Percentiles rank a stretch among this genome's conserved stretches.
Evolutionary conservation across 305 asterid genomes (phyloP).

Genomic region (Coffea humblotiana): DNA sequence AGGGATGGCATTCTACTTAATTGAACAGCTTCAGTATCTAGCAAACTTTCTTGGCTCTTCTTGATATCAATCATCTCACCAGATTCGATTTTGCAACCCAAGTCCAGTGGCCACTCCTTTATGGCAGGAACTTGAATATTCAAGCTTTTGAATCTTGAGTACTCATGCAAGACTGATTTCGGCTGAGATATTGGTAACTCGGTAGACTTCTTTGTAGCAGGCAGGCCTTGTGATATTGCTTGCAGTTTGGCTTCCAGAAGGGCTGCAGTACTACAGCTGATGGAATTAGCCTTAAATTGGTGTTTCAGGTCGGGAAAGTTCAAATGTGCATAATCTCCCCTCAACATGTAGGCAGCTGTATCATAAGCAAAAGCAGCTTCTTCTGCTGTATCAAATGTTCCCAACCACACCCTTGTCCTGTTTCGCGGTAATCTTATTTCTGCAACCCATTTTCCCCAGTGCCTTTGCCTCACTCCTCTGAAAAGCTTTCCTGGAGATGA

Average conservation of each 20-base stretch:
- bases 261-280: constrained; percentile 51
- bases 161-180: constrained; percentile 10
- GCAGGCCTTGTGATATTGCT: constrained; percentile 49
- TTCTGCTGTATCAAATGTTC: constrained; percentile 81
- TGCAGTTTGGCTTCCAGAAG: constrained; percentile 74
- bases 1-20: constrained; percentile 75
- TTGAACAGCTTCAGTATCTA: constrained; percentile 36
- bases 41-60: constrained; percentile 13
- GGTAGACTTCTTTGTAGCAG: constrained; percentile 23
- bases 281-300: constrained; percentile 51
- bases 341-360: constrained; percentile 72
- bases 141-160: constrained; percentile 12
- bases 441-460: constrained; percentile 97
- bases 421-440: constrained; percentile 79
- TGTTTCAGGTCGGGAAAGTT: constrained; percentile 75
- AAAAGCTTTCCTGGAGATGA: constrained; percentile 53
- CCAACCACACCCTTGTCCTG: constrained; percentile 80
- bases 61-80: constrained; percentile 19
- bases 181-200: constrained; percentile 12
- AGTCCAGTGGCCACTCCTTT: constrained; percentile 19
- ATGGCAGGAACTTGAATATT: constrained; percentile 5
- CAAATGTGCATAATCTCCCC: constrained; percentile 84
- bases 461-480: constrained; percentile 86
- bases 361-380: constrained; percentile 89
- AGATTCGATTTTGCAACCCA: constrained; percentile 20